Percentiles rank a stretch among this genome's conserved stretches.
Evolutionary conservation across 495 filamentous ascomycete genomes (phyloP).

Genomic region (Aspergillus avenaceus): DNA sequence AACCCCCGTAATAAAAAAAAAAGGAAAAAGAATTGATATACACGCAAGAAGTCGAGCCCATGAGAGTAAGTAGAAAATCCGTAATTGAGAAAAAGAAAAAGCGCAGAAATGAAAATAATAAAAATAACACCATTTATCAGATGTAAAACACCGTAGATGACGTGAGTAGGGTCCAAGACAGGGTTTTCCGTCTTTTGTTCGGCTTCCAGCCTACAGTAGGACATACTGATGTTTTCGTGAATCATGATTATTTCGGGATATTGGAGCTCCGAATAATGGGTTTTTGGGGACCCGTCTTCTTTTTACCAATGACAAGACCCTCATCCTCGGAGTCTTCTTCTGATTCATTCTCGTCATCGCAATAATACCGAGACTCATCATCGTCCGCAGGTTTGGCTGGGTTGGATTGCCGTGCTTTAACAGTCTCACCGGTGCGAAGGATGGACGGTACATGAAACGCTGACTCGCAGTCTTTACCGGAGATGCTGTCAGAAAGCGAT

Average conservation of each 20-base stretch:
- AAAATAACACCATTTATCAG: no score
- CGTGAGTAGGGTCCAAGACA: neutral
- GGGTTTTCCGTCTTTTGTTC: neutral
- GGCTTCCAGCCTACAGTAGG: neutral
- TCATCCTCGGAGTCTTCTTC: constrained; percentile 49
- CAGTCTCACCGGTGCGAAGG: constrained; percentile 43
- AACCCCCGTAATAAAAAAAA: constrained; percentile 13
- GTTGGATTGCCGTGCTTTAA: constrained; percentile 29
- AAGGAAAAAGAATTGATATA: no score
- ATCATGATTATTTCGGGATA: constrained; percentile 8
- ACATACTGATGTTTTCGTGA: constrained; percentile 1
- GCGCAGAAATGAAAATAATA: neutral
- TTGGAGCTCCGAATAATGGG: constrained; percentile 13
- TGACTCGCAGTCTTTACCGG: constrained; percentile 24
- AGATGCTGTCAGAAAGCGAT: constrained; percentile 53
- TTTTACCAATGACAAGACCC: constrained; percentile 41
- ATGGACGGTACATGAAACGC: constrained; percentile 32
- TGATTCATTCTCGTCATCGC: constrained; percentile 43
- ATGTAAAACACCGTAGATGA: neutral
- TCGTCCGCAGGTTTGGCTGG: constrained; percentile 29
- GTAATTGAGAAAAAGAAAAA: constrained; percentile 7
- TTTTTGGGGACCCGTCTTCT: constrained; percentile 28
- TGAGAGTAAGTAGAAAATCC: constrained; percentile 10
- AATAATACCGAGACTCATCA: constrained; percentile 41
- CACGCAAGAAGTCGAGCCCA: constrained; percentile 15